Evolutionary conservation across 2,329 filamentous ascomycete species (phyloP), one percentile per base, ranked within the genome.

Genomic region (Ceratocystis huliohia): DNA sequence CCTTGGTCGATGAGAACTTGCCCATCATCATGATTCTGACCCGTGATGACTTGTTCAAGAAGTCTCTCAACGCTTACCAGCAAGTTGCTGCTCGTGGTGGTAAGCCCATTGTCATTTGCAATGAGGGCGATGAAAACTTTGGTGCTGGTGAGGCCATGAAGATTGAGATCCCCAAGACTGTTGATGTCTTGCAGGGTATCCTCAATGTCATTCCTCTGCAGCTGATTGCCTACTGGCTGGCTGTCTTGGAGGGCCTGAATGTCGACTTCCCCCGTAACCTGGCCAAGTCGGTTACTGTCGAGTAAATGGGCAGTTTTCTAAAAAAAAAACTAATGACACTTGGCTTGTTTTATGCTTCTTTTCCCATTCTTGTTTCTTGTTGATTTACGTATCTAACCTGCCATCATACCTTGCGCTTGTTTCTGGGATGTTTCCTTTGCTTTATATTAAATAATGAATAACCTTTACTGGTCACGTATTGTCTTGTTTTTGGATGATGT

Each of bases 1-100:
- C 94, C 65, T 84, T 99, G 69, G 94, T 99, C 68, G 94, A 99
- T 73, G 94, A 99, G 84, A 93, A 96, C 79, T 85, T 99, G 46
- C 94, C 94, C 69, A 99, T 99, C 76, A 96, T 99, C 78, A 99
- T 99, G 94, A 97, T 99, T 74, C 83, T 99, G 69, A 99, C 94
- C 65, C 89, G 94, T 69, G 94, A 99, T 75, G 84, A 91, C 72
- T 88, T 99, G 74, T 99, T 99, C 81, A 88, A 88, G 76, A 99
- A 99, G 82, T 97, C 94, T n/a, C 83, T 99, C 74, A 99, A 99
- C 77, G 94, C 94, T 73, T 99, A 97, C 78, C 94, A 99, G 80
- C 94, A 99, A 82, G 94, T 99, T 74, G 93, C 96, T 81, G 94
- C 94, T 72, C 93, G 94, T 76, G 85, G 87, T 74, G 94, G 94